Base-by-base conservation (phyloP, 75 land plant genomes). In the Ceratopteris richardii region DNA sequence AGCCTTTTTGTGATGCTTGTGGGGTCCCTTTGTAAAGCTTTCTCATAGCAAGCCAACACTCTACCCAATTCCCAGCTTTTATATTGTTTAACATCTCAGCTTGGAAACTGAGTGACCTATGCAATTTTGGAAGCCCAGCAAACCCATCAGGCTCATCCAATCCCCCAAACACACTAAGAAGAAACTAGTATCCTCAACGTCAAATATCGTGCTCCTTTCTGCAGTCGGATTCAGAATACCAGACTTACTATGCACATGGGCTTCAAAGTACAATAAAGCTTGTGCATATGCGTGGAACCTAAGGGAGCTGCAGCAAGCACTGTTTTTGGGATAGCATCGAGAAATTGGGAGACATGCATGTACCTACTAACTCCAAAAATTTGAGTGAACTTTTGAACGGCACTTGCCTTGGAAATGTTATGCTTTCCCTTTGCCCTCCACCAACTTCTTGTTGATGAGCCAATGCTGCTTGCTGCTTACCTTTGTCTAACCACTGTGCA, bases 91-190 rank as follows among this genome's bases (percentile, higher is more conserved):
- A 58, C 27, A 95, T 76, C 70, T 86, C 86, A 62, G 90, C 99
- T 71, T 90, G 85, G 51, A 87, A 70, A 16, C 71, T 82, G 31
- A 80, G 53, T 47, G 85, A 77, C 62, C 71, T 95, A 21, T 84
- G 72, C 40, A 90, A 58, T 57, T 76, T 71, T 54, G 97, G 79
- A 51, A 95, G 61, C 18, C 99, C 99, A 61, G 81, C 80, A 14
- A 95, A 78, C 24, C 97, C 99, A 68, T 95, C 99, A 26, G 97
- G 88, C 65, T 95, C 99, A 75, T 95, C 99, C 58, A 95, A 66
- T 16, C 83, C 82, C 72, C 96, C 76, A 39, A 90, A 95, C 39
- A 95, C 80, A 61, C 87, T 85, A 76, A 95, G 82, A 37, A 95
- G 67, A 86, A 90, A 25, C 89, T 79, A 1, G 90, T 65, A 64